Percentiles rank a stretch among this genome's conserved stretches.
Conservation (phyloP, 2,329 filamentous ascomycete species). For the Epichloe bromicola region DNA sequence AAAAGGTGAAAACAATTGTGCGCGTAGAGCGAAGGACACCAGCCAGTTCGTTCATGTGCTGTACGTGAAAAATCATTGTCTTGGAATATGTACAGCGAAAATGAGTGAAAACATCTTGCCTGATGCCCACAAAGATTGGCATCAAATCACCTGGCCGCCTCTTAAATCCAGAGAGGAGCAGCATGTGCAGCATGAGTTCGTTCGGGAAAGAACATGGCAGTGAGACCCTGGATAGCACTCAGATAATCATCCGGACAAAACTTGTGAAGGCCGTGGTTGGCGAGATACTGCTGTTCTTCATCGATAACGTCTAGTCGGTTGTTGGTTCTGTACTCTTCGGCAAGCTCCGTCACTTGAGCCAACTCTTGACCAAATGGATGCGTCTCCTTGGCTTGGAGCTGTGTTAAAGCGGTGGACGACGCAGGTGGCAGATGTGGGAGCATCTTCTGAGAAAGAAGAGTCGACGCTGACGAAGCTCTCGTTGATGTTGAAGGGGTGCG, state of each 20-base stretch:
- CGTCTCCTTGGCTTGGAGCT: constrained; percentile 22
- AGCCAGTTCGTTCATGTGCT: neutral
- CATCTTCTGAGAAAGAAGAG: constrained; percentile 16
- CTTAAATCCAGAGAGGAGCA: constrained; percentile 37
- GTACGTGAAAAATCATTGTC: constrained; percentile 9
- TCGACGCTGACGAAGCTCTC: constrained; percentile 31
- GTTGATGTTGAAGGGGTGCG: constrained; percentile 45
- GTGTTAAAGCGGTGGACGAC: constrained; percentile 17
- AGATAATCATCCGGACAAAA: constrained; percentile 76
- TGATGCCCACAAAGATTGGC: neutral
- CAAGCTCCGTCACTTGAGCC: constrained; percentile 83
- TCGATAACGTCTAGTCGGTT: constrained; percentile 49
- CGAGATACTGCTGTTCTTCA: constrained; percentile 53
- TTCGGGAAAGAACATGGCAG: constrained; percentile 45
- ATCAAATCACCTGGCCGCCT: neutral
- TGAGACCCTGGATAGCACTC: constrained; percentile 59
- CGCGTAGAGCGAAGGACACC: constrained; percentile 2
- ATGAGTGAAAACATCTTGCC: constrained; percentile 2
- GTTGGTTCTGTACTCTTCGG: constrained; percentile 67
- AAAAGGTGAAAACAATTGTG: neutral
- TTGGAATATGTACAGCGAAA: constrained; percentile 22
- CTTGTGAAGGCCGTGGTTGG: constrained; percentile 55
- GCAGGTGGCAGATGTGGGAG: constrained; percentile 19
- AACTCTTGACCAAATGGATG: constrained; percentile 85
- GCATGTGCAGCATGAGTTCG: constrained; percentile 18